These are phyloP conservation scores for Phytopythium helicoides DNA, from an alignment of 352 stramenopile genomes.

Conservation along the genomic window DNA sequence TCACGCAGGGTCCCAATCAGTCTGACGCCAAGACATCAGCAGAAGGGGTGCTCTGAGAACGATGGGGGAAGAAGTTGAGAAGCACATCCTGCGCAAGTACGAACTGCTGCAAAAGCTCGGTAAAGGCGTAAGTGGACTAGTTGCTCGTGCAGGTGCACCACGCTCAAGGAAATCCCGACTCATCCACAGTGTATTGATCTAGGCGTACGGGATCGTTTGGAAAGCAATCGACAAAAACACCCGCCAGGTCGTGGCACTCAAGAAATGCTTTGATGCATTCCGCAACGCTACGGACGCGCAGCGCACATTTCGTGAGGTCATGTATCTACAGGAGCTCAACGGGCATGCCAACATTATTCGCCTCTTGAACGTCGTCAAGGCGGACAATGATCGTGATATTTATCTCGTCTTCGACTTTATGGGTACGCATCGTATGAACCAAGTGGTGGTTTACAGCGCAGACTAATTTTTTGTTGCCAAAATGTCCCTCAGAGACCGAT, in stretches of 20 bases:
- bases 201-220: slow-evolving; percentile 96
- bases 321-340: slow-evolving; percentile 93
- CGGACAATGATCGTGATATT: slow-evolving; percentile 95
- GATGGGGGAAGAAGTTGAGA: slow-evolving; percentile 93
- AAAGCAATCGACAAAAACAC: slow-evolving; percentile 95
- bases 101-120: slow-evolving; percentile 93
- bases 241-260: slow-evolving; percentile 90
- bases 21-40: no score
- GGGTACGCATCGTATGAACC: no score
- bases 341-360: slow-evolving; percentile 95
- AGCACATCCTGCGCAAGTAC: slow-evolving; percentile 92
- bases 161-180: background rate
- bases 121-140: slow-evolving; percentile 76
- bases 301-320: slow-evolving; percentile 95
- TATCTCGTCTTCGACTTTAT: slow-evolving; percentile 98
- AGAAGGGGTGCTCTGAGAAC: background rate
- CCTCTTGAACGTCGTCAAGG: slow-evolving; percentile 92
- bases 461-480: no score
- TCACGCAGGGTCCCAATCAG: no score
- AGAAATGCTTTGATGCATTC: slow-evolving; percentile 98
- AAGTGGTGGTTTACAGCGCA: no score
- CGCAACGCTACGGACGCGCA: slow-evolving; percentile 94
- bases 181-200: slow-evolving; percentile 1
- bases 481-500: slow-evolving; percentile 85
- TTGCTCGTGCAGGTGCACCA: no score